phyloP scores from a whole-genome alignment of 1,139 yeast genomes.

The Sugiyamaella sp. region DNA sequence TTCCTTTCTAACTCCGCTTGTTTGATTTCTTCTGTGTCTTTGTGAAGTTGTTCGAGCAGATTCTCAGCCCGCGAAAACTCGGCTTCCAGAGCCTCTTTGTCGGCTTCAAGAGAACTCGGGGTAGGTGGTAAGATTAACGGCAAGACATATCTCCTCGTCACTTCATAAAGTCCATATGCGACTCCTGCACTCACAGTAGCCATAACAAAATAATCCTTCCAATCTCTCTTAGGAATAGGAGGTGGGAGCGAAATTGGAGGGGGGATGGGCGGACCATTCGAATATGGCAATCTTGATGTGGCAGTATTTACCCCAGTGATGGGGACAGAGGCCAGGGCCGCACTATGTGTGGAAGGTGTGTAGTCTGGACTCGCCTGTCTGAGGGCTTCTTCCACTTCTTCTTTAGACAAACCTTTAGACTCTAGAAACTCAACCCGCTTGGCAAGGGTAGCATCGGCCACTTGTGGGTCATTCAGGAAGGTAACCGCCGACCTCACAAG shows the following conservation, averaged over 20 bases:
- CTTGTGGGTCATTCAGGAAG: constrained; percentile 78
- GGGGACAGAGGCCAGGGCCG: constrained; percentile 12
- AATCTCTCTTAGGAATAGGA: constrained; percentile 80
- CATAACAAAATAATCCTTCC: constrained; percentile 97
- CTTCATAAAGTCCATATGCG: constrained; percentile 81
- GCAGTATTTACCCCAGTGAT: constrained; percentile 11
- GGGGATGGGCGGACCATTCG: constrained; percentile 32
- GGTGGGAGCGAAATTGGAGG: constrained; percentile 55
- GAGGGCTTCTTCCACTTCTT: constrained; percentile 83
- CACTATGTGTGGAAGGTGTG: neutral
- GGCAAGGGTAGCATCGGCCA: constrained; percentile 72
- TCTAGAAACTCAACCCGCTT: constrained; percentile 88
- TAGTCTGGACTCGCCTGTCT: constrained; percentile 2
- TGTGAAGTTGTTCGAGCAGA: constrained; percentile 68
- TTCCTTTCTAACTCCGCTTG: constrained; percentile 65
- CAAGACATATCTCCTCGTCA: constrained; percentile 72
- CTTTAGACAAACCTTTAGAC: constrained; percentile 76
- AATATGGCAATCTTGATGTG: constrained; percentile 16
- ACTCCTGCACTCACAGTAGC: constrained; percentile 97
- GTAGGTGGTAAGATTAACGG: constrained; percentile 88
- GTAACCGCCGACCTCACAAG: constrained; percentile 76
- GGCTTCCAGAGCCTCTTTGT: constrained; percentile 76
- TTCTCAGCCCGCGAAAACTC: constrained; percentile 85
- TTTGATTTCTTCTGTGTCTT: constrained; percentile 71
- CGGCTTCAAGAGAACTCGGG: constrained; percentile 76